Percentiles rank a stretch among this genome's conserved stretches.
Conservation (phyloP, 371 early-diverging fungal species). For the Mortierella sp. region DNA sequence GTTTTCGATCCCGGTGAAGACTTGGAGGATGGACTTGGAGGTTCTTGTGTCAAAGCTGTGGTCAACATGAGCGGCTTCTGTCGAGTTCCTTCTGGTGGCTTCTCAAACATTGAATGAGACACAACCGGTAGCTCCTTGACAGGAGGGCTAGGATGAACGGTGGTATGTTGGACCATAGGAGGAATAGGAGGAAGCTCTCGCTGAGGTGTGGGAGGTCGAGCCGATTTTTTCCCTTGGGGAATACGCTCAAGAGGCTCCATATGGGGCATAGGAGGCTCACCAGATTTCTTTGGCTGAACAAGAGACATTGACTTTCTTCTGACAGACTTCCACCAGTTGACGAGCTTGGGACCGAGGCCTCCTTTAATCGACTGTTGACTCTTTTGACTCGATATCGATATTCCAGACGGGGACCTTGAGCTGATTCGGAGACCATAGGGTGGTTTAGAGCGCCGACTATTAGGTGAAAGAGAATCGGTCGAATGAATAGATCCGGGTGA, state of each 20-base stretch:
- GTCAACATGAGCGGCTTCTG: slow-evolving; percentile 33
- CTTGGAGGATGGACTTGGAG: slow-evolving; percentile 27
- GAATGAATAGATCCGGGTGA: slow-evolving; percentile 13
- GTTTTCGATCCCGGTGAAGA: slow-evolving; percentile 16
- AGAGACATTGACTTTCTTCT: slow-evolving; percentile 50
- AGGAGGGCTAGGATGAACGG: neutral
- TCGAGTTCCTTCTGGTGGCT: slow-evolving; percentile 15
- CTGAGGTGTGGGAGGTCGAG: too few species aligned
- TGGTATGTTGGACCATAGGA: neutral
- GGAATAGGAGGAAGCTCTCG: neutral
- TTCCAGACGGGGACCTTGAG: slow-evolving; percentile 42
- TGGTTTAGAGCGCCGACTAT: slow-evolving; percentile 23
- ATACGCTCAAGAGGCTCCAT: too few species aligned
- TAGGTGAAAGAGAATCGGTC: slow-evolving; percentile 21
- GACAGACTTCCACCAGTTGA: slow-evolving; percentile 54
- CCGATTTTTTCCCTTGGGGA: too few species aligned
- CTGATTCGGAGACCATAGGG: slow-evolving; percentile 34
- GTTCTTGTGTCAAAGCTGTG: slow-evolving; percentile 30
- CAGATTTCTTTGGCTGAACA: slow-evolving; percentile 10
- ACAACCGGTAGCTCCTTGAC: slow-evolving; percentile 15
- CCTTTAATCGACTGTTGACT: slow-evolving; percentile 47
- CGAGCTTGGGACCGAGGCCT: slow-evolving; percentile 47
- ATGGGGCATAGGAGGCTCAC: neutral
- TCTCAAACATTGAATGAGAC: slow-evolving; percentile 42
- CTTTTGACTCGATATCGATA: slow-evolving; percentile 49